Percentiles rank a stretch among this genome's conserved stretches.
These are phyloP conservation scores for Venturia nashicola DNA, from an alignment of 2,329 filamentous ascomycete species.

Conservation along the genomic window DNA sequence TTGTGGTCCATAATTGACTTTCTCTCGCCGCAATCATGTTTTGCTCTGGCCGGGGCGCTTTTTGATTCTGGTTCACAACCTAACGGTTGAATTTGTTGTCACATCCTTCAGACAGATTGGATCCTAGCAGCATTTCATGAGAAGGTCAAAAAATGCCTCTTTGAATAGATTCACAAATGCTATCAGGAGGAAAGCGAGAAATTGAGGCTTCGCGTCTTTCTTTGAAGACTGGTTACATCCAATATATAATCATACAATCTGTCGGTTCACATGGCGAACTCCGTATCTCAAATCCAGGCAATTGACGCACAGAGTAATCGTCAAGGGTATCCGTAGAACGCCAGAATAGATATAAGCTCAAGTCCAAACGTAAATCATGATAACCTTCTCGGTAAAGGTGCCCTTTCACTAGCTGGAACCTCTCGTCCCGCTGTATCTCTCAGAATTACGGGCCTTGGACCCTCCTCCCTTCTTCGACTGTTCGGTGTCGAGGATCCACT, in stretches of 20 bases:
- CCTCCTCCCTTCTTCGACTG: neutral
- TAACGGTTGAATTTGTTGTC: neutral
- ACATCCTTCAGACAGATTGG: neutral
- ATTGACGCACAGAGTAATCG: neutral
- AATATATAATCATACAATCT: neutral
- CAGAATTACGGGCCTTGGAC: neutral
- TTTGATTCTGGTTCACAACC: neutral
- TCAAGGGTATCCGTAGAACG: neutral
- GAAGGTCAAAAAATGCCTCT: neutral
- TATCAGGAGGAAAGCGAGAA: neutral
- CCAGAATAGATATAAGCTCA: neutral
- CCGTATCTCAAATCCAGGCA: neutral
- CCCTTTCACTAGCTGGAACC: constrained; percentile 7
- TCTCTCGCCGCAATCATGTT: neutral
- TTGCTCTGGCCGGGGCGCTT: neutral
- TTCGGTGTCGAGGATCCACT: neutral
- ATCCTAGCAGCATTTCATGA: neutral
- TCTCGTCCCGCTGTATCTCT: constrained; percentile 7
- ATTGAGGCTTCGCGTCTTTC: neutral
- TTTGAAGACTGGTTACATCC: neutral
- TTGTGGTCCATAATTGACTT: neutral
- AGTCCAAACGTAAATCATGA: neutral
- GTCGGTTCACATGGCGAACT: neutral
- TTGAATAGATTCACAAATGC: neutral
- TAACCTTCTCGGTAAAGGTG: constrained; percentile 3